A percentile compares a stretch with the other conserved stretches of the same genome.
Evolutionary conservation across 2,329 filamentous ascomycete genomes (phyloP).

Genomic region (Fusarium nisikadoi): DNA sequence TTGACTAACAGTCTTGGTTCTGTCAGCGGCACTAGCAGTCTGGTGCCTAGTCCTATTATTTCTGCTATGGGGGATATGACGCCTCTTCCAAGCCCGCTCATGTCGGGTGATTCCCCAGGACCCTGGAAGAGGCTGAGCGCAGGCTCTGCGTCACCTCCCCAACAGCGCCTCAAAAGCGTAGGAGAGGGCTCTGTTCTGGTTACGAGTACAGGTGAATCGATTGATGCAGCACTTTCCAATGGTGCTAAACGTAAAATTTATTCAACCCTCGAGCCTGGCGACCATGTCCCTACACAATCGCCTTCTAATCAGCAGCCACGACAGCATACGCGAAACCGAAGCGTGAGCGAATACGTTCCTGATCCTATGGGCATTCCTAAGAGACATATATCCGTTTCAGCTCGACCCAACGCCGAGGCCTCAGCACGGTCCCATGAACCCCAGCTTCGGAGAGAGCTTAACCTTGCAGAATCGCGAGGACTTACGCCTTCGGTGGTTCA

Average conservation of each 20-base stretch:
- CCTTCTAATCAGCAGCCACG: slow-evolving; percentile 22
- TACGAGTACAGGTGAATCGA: slow-evolving; percentile 62
- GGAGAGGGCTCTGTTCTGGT: slow-evolving; percentile 57
- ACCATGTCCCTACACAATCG: slow-evolving; percentile 51
- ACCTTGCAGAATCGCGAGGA: slow-evolving; percentile 82
- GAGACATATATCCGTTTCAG: slow-evolving; percentile 79
- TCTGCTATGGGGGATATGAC: slow-evolving; percentile 82
- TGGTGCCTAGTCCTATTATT: slow-evolving; percentile 78
- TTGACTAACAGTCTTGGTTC: slow-evolving; percentile 61
- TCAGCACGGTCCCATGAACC: slow-evolving; percentile 52
- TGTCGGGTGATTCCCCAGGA: slow-evolving; percentile 72
- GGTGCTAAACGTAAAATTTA: slow-evolving; percentile 69
- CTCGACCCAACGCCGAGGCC: slow-evolving; percentile 57
- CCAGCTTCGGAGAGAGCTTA: slow-evolving; percentile 77
- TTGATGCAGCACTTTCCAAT: slow-evolving; percentile 61
- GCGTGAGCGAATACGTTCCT: slow-evolving; percentile 88
- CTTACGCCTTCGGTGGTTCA: slow-evolving; percentile 69
- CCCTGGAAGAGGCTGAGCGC: slow-evolving; percentile 69
- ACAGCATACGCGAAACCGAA: slow-evolving; percentile 77
- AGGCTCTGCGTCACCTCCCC: slow-evolving; percentile 57
- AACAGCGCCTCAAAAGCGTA: slow-evolving; percentile 41
- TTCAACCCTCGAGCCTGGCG: slow-evolving; percentile 48
- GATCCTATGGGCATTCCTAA: slow-evolving; percentile 75
- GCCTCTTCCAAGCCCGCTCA: slow-evolving; percentile 79
- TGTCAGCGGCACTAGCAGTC: slow-evolving; percentile 70